Evolutionary conservation across 73 alveolate species (phyloP).

Genomic region (Paramecium octaurelia): DNA sequence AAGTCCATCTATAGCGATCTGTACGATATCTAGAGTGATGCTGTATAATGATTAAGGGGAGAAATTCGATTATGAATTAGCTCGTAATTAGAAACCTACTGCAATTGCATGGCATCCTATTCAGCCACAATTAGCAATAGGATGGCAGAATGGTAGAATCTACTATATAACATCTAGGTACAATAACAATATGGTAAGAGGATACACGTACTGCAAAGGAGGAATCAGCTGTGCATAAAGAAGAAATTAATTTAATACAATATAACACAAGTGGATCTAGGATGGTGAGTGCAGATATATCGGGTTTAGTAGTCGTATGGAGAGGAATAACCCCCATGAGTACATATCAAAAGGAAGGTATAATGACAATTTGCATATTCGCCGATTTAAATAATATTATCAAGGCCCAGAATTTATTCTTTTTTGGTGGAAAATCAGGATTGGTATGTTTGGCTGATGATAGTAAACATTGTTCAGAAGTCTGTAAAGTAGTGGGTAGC

Average conservation of each 20-base stretch:
- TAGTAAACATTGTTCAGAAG: constrained; percentile 89
- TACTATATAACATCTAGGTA: constrained; percentile 41
- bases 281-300: constrained; percentile 95
- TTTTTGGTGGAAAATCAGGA: constrained; percentile 94
- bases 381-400: constrained; percentile 63
- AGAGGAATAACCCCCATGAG: constrained; percentile 88
- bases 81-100: constrained; percentile 76
- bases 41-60: constrained; percentile 89
- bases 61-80: constrained; percentile 78
- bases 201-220: constrained; percentile 89
- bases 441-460: constrained; percentile 98
- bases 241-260: constrained; percentile 79
- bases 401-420: constrained; percentile 73
- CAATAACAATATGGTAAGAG: constrained; percentile 91
- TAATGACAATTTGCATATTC: constrained; percentile 77
- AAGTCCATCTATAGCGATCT: constrained; percentile 48
- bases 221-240: constrained; percentile 91
- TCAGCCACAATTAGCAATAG: constrained; percentile 85
- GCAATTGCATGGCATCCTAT: constrained; percentile 96
- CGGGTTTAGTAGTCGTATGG: constrained; percentile 96
- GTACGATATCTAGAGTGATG: constrained; percentile 54
- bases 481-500: constrained; percentile 97
- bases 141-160: constrained; percentile 91
- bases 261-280: constrained; percentile 91
- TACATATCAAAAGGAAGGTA: constrained; percentile 75